Conservation (phyloP, 495 filamentous ascomycete species). For the Podospora comata region DNA sequence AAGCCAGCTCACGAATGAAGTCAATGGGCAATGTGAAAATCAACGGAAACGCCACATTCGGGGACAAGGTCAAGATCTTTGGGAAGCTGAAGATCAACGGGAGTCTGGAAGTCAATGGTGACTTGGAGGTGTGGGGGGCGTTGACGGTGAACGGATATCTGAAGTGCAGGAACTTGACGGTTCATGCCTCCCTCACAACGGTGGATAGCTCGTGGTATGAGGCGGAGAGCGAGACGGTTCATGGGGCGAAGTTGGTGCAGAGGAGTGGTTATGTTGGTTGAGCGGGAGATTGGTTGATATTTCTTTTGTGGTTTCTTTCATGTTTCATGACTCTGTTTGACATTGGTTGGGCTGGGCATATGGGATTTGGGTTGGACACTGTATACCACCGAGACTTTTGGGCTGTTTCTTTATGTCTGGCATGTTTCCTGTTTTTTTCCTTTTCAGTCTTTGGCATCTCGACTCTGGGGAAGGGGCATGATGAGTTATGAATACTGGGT, state of each 20-base stretch:
- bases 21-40: constrained; percentile 36
- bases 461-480: background rate
- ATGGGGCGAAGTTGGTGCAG: constrained; percentile 37
- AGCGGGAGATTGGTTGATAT: background rate
- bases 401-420: background rate
- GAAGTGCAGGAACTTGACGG: constrained; percentile 38
- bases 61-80: constrained; percentile 42
- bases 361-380: background rate
- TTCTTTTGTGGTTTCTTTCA: too few relatives aligned
- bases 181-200: constrained; percentile 39
- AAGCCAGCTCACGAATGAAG: constrained; percentile 26
- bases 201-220: constrained; percentile 40
- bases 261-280: constrained; percentile 28
- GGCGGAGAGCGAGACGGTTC: constrained; percentile 33
- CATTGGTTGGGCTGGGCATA: background rate
- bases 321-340: background rate
- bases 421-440: background rate
- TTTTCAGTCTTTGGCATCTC: background rate
- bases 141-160: constrained; percentile 38
- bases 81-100: constrained; percentile 40
- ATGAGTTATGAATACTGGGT: background rate
- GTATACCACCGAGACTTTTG: background rate
- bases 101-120: constrained; percentile 33
- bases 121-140: constrained; percentile 39
- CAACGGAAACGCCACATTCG: constrained; percentile 20